Conservation (phyloP, 331 rosid species). For the Rosa hybrid region DNA sequence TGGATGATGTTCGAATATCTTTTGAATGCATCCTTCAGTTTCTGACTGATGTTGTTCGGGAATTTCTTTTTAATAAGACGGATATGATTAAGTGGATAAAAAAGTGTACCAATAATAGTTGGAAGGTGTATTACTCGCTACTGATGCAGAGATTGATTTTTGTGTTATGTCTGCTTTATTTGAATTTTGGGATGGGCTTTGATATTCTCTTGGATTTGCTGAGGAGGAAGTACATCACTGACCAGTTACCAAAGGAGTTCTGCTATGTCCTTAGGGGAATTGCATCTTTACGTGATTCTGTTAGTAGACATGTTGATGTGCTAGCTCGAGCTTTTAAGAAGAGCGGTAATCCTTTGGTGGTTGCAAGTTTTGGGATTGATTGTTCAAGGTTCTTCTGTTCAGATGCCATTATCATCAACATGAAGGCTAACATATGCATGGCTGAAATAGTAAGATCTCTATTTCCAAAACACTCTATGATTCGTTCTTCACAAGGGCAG, state of each 20-base stretch:
- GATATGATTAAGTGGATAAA: slow-evolving; percentile 40
- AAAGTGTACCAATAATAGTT: slow-evolving; percentile 21
- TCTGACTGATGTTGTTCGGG: slow-evolving; percentile 12
- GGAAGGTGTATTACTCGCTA: slow-evolving; percentile 25
- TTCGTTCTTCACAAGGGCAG: neutral
- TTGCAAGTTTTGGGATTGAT: slow-evolving; percentile 35
- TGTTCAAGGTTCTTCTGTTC: neutral
- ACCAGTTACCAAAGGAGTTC: slow-evolving; percentile 40
- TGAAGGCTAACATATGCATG: slow-evolving; percentile 11
- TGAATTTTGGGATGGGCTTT: slow-evolving; percentile 31
- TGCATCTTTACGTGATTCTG: neutral
- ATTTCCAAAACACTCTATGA: slow-evolving; percentile 15
- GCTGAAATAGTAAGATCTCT: slow-evolving; percentile 13
- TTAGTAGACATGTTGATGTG: slow-evolving; percentile 5
- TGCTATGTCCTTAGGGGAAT: slow-evolving; percentile 24
- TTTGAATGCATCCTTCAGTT: slow-evolving; percentile 2
- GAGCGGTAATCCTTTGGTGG: slow-evolving; percentile 51
- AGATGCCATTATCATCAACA: slow-evolving; percentile 18
- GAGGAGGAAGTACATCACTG: slow-evolving; percentile 6
- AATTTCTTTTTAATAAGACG: slow-evolving; percentile 23
- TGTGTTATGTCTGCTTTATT: slow-evolving; percentile 42
- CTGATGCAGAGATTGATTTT: slow-evolving; percentile 45
- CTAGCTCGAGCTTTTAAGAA: slow-evolving; percentile 54
- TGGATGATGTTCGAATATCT: neutral
- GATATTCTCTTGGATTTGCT: slow-evolving; percentile 29